These are phyloP conservation scores for Candida pseudocylindracea DNA, from an alignment of 1,139 yeast genomes.

Conservation along the genomic window DNA sequence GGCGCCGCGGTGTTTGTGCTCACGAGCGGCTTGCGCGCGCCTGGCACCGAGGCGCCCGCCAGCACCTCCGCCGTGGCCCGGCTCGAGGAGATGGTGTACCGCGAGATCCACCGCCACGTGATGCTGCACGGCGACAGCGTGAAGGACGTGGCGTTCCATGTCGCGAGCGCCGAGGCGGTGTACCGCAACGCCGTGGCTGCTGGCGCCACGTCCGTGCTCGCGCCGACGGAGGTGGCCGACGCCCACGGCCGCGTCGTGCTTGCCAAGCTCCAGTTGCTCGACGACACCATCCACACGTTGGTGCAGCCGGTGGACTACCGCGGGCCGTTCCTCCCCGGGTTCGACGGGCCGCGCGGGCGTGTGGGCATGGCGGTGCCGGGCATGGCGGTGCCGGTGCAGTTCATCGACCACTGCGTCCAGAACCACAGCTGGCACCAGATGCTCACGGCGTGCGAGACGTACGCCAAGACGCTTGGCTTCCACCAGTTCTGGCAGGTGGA, in stretches of 20 bases:
- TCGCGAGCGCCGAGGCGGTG: constrained; percentile 21
- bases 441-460: constrained; percentile 31
- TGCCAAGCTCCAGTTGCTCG: constrained; percentile 37
- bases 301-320: constrained; percentile 22
- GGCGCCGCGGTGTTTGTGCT: constrained; percentile 31
- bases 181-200: constrained; percentile 21
- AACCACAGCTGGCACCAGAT: constrained; percentile 53
- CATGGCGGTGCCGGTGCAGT: background rate
- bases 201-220: constrained; percentile 28
- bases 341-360: constrained; percentile 4
- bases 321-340: constrained; percentile 41
- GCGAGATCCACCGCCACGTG: constrained; percentile 14
- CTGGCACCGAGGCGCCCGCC: background rate
- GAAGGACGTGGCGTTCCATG: constrained; percentile 45
- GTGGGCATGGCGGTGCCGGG: constrained; percentile 6
- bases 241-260: constrained; percentile 21
- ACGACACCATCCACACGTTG: constrained; percentile 50
- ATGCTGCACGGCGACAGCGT: constrained; percentile 58
- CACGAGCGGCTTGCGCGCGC: constrained; percentile 2
- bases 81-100: background rate
- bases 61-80: background rate
- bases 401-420: constrained; percentile 62
- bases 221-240: constrained; percentile 21
- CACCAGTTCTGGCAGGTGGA: constrained; percentile 73
- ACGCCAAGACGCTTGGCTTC: constrained; percentile 44